Evolutionary conservation across 2,329 filamentous ascomycete genomes (phyloP), one percentile per base, ranked within the genome.

Genomic region (Colletotrichum cereale): DNA sequence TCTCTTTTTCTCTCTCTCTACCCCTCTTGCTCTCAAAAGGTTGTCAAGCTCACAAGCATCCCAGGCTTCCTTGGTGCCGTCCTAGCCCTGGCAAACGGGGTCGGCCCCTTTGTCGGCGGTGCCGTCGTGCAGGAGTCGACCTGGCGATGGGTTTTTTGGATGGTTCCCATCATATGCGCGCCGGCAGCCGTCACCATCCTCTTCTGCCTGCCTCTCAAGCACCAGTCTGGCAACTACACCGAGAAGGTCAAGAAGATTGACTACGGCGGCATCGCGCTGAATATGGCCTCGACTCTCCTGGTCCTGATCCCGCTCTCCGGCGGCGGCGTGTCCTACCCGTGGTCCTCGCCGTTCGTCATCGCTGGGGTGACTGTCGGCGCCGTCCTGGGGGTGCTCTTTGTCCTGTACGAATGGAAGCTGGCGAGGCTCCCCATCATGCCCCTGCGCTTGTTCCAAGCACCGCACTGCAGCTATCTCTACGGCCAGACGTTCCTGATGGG

Each of bases 81-180:
- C 0, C 72, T 80, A 5, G 78, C 76, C 1, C 66, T 80, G n/a
- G 79, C 75, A 3, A 81, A 81, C 21, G 84, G 84, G 0, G 81
- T 85, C 61, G 79, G 80, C 8, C 79, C 79, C 1, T 74, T 80
- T n/a, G 72, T 81, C 3, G 79, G 78, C 12, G 79, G 78, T 16
- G 74, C 75, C 1, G 66, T 81, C 8, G 77, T 77, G 2, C 74
- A 81, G n/a, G 62, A 71, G 1, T 63, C 74, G 4, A 75, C 74
- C 0, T 81, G 80, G 79, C 65, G 77, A 47, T 80, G 80, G 79
- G 73, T 77, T 1, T 78, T 79, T 62, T 79, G 76, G 74, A 73
- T 76, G 69, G 75, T 78, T 0, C 75, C 76, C 7, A 73, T 78
- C 56, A 74, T 74, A 58, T 72, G 73, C 2, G 72, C 66, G 0